Conservation (phyloP, 345 rosid species). For the Camelina hispida region DNA sequence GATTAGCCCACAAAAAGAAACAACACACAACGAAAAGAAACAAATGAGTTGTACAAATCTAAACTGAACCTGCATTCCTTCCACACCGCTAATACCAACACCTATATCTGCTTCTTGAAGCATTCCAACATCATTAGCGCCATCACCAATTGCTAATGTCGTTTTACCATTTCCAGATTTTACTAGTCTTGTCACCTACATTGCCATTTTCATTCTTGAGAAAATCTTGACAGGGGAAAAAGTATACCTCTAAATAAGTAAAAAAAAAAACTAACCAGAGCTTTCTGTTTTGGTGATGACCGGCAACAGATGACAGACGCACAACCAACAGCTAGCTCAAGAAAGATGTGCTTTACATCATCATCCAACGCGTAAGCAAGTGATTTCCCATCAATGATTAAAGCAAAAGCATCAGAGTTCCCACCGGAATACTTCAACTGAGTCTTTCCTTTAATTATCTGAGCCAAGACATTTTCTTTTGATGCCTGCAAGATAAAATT, state of each 20-base stretch:
- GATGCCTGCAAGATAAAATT: constrained; percentile 63
- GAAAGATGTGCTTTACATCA: constrained; percentile 63
- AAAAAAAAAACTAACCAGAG: constrained; percentile 71
- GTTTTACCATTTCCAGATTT: constrained; percentile 81
- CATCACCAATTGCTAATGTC: constrained; percentile 93
- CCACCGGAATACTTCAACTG: constrained; percentile 58
- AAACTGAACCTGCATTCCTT: constrained; percentile 91
- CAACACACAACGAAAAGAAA: not conserved
- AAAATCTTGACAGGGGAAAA: not conserved
- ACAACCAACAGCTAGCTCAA: constrained; percentile 80
- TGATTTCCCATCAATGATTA: constrained; percentile 95
- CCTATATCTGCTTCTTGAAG: constrained; percentile 99
- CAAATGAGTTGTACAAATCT: constrained; percentile 3
- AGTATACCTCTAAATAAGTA: too few relatives aligned
- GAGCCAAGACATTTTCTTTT: constrained; percentile 62
- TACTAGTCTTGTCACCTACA: constrained; percentile 89
- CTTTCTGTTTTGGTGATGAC: constrained; percentile 97
- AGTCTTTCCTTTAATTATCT: constrained; percentile 66
- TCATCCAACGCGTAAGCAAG: constrained; percentile 89
- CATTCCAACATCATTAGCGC: constrained; percentile 99
- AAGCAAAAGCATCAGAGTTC: constrained; percentile 68
- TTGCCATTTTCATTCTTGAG: constrained; percentile 34
- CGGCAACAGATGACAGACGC: constrained; percentile 98
- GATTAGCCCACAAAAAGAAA: not conserved
- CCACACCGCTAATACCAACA: constrained; percentile 93